Percentiles rank a stretch among this genome's conserved stretches.
Evolutionary conservation across 495 filamentous ascomycete species (phyloP).

Genomic region (Talaromyces liani): DNA sequence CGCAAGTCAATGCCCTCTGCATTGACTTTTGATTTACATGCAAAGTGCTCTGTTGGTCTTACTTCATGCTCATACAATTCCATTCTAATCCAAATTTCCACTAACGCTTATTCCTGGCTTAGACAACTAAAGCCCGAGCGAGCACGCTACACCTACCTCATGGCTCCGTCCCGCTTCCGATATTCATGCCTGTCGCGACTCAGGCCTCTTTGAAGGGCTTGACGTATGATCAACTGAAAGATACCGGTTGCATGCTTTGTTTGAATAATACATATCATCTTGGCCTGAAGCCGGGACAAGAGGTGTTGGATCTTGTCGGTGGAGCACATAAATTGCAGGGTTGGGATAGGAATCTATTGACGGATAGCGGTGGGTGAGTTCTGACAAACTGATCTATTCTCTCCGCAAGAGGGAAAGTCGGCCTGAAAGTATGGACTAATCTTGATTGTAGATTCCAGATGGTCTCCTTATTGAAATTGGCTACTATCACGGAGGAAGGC

Average conservation of each 20-base stretch:
- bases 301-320: constrained; percentile 74
- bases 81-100: constrained; percentile 6
- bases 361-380: constrained; percentile 98
- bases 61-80: background rate
- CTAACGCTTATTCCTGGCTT: constrained; percentile 5
- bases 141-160: constrained; percentile 84
- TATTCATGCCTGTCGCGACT: constrained; percentile 99
- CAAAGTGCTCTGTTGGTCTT: constrained; percentile 70
- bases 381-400: no score
- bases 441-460: constrained; percentile 75
- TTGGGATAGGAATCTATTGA: constrained; percentile 92
- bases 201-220: constrained; percentile 93
- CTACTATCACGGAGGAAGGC: constrained; percentile 89
- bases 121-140: constrained; percentile 96
- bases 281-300: constrained; percentile 88
- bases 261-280: constrained; percentile 98
- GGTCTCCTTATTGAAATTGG: constrained; percentile 92
- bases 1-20: constrained; percentile 58
- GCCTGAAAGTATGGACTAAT: background rate
- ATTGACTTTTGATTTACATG: constrained; percentile 72
- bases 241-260: constrained; percentile 82
- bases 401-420: background rate
- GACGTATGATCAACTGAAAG: constrained; percentile 83
- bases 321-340: constrained; percentile 91
- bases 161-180: constrained; percentile 78